Base-by-base conservation (phyloP, 2,329 filamentous ascomycete genomes). In the Juglanconis oblonga region DNA sequence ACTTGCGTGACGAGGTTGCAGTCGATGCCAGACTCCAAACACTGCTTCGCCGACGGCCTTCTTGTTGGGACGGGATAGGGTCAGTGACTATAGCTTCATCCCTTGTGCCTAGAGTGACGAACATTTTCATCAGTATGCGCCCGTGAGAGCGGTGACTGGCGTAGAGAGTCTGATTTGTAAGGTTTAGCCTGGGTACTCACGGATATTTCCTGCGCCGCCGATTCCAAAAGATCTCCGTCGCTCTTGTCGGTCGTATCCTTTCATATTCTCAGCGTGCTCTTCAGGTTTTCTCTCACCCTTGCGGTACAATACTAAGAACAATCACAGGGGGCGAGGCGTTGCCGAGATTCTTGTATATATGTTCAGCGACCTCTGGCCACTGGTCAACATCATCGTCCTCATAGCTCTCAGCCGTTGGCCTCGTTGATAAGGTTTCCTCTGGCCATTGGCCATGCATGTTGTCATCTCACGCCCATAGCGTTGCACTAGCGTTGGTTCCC, bases 161-260 rank as follows among this genome's bases (percentile, higher is more conserved):
- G 24, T 24, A 24, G 24, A 24, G 24, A 24, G 24, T 24, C 24
- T 24, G 24, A 31, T 10, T 35, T 17, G 10, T n/a, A 5, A 6
- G 17, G 1, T 9, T 5, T n/a, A 3, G 13, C 14, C 4, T 33
- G 17, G 32, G 31, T 17, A 24, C 58, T 13, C 49, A 61, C 58
- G 58, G 9, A 61, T 61, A 35, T 61, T 61, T 24, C 58, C 58
- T 10, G 58, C 58, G 0, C 58, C 58, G 24, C 58, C 58, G n/a
- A 61, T 61, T 7, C 58, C 58, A 8, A 61, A 58, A 3, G 58
- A 61, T 17, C 55, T 44, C 14, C 50, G 52, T 6, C 50, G 35
- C 32, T 54, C 31, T 14, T 44, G 32, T 14, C 32, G 24, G 17
- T n/a, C 14, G 33, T 48, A 13, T 6, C 36, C n/a, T n/a, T 48